Evolutionary conservation across 768 basidiomycete species (phyloP), one percentile per base, ranked within the genome.

Genomic region (Glaciozyma martinii): DNA sequence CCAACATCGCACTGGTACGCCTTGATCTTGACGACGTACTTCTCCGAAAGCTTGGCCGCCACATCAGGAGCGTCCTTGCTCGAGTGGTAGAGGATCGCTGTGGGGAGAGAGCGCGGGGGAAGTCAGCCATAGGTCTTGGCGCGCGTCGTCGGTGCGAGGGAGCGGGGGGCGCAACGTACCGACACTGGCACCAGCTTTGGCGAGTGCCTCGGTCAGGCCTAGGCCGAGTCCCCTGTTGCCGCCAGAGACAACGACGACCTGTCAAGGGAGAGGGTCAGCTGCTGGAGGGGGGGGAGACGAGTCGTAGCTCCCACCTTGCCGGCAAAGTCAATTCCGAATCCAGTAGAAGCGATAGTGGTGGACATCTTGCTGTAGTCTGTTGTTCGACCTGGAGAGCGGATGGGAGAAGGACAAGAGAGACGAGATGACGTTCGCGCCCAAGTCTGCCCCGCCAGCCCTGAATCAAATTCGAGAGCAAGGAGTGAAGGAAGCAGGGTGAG

Each of bases 1-100:
- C 80, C 78, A 19, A 86, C 84, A 66, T 86, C 84, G 66, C 83
- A 84, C 75, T 85, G 77, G 60, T 81, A 86, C 0, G 49, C 85
- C 76, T 79, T 78, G 46, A 80, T 73, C 32, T 78, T 76, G 42
- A 80, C 77, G 1, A 71, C 74, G 71, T 80, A 83, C 61, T 82
- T 74, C 19, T 82, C 75, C 15, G 76, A 78, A 27, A 86, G 76
- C 25, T 78, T 63, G 23, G 75, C 74, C 1, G 84, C 81, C 0
- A 81, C 65, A 40, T 70, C 57, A 4, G 64, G 60, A 29, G 69
- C 69, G 56, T 70, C 69, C 57, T 59, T 66, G 66, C 65, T 62
- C 9, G 71, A 73, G 64, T 71, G 79, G 76, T 85, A 85, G 57
- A 86, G 82, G 15, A 86, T 81, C 32, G 83, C 84, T 60, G 29